phyloP scores from a whole-genome alignment of 306 rosid genomes.

The Mucuna pruriens region DNA sequence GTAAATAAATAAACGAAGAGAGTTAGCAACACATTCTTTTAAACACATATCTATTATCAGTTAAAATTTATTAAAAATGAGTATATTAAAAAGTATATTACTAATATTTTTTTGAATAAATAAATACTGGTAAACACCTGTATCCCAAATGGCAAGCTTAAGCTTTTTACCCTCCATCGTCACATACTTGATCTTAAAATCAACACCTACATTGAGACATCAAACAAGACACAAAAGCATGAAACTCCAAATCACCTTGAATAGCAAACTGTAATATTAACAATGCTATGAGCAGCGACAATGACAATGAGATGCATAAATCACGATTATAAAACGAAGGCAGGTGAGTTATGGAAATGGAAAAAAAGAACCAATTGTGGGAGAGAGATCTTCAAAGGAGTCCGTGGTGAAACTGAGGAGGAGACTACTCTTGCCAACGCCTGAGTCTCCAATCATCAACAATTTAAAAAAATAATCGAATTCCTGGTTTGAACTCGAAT shows the following conservation, averaged over 20 bases:
- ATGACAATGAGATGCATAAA: slow-evolving; percentile 10
- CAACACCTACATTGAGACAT: slow-evolving; percentile 63
- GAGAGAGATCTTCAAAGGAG: slow-evolving; percentile 82
- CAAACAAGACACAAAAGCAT: slow-evolving; percentile 1
- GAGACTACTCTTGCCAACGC: slow-evolving; percentile 97
- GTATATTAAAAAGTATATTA: too few relatives aligned
- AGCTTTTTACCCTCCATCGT: slow-evolving; percentile 63
- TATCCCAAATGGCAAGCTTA: slow-evolving; percentile 92
- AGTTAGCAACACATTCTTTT: too few relatives aligned
- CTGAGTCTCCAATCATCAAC: slow-evolving; percentile 93
- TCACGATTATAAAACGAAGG: background rate
- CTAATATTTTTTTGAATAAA: too few relatives aligned
- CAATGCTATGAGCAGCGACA: background rate
- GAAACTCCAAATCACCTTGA: background rate
- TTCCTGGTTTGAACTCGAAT: slow-evolving; percentile 64
- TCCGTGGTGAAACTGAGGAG: slow-evolving; percentile 87
- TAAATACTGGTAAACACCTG: slow-evolving; percentile 52
- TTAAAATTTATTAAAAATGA: too few relatives aligned
- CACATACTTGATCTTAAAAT: slow-evolving; percentile 80
- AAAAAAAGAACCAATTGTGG: slow-evolving; percentile 71
- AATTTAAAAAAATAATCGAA: slow-evolving; percentile 89
- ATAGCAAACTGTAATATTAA: background rate
- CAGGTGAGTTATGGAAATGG: background rate
- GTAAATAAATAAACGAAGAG: too few relatives aligned
- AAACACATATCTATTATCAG: too few relatives aligned